Evolutionary conservation across 2,329 filamentous ascomycete genomes (phyloP).

Genomic region (Pyrenophora seminiperda): DNA sequence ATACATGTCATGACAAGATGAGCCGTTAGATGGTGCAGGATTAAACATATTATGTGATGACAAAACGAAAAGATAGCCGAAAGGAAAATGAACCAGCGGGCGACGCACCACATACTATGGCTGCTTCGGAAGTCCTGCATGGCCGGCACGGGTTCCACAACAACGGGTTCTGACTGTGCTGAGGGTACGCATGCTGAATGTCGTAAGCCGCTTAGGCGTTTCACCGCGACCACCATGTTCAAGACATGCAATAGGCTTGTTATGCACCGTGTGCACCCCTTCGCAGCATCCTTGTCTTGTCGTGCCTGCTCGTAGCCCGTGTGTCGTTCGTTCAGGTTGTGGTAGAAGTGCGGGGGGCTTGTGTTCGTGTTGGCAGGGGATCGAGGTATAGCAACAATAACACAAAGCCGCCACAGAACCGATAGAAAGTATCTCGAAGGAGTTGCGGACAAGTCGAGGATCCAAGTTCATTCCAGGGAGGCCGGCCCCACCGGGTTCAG

Average conservation of each 20-base stretch:
- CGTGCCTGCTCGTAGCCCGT: conserved; percentile 24
- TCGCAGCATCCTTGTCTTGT: conserved; percentile 20
- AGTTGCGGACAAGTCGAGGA: not conserved
- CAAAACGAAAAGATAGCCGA: conserved; percentile 6
- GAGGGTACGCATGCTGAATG: conserved; percentile 24
- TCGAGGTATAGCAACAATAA: conserved; percentile 24
- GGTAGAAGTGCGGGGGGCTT: conserved; percentile 6
- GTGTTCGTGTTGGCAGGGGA: conserved; percentile 21
- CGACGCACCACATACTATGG: conserved; percentile 1
- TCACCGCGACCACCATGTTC: conserved; percentile 19
- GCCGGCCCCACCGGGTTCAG: conserved; percentile 6
- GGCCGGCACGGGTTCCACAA: conserved; percentile 8
- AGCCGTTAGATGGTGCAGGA: conserved; percentile 28
- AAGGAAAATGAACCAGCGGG: conserved; percentile 10
- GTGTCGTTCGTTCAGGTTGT: conserved; percentile 25
- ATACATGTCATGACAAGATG: conserved; percentile 30
- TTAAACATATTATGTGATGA: conserved; percentile 34
- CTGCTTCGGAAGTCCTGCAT: conserved; percentile 1
- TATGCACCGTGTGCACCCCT: conserved; percentile 20
- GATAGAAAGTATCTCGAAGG: conserved; percentile 3
- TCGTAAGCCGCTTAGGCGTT: conserved; percentile 28
- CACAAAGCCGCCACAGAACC: conserved; percentile 19
- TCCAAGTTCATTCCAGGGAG: not conserved
- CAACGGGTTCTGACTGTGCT: conserved; percentile 17
- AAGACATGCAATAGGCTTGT: conserved; percentile 16